phyloP scores from a whole-genome alignment of 1,284 basidiomycete species.

The Ganoderma sinense region DNA sequence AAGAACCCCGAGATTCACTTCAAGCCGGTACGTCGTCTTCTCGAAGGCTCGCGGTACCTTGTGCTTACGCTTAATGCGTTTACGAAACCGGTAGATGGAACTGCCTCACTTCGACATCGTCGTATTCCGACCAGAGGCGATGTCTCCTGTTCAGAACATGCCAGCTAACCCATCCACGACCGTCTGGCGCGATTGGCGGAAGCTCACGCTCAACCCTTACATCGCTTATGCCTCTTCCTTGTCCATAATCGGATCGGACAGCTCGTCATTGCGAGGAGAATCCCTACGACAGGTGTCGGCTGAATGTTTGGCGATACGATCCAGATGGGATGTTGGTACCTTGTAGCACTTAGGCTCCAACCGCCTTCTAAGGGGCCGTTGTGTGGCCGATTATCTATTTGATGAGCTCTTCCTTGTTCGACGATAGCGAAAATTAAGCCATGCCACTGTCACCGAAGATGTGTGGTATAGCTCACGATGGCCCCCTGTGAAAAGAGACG shows the following conservation, averaged over 20 bases:
- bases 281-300: neutral
- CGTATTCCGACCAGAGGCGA: conserved; percentile 16
- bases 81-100: conserved; percentile 8
- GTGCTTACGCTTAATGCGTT: neutral
- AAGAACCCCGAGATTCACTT: conserved; percentile 20
- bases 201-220: conserved; percentile 20
- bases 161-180: neutral
- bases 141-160: conserved; percentile 4
- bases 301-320: conserved; percentile 9
- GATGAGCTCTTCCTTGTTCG: neutral
- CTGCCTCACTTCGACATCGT: conserved; percentile 20
- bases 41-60: neutral
- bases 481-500: too few species aligned
- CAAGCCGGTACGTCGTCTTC: conserved; percentile 15
- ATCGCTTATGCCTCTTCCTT: conserved; percentile 12
- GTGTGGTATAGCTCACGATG: too few species aligned
- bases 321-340: neutral
- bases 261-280: neutral
- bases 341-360: neutral
- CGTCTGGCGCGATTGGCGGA: conserved; percentile 19
- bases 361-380: too few species aligned
- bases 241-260: conserved; percentile 2
- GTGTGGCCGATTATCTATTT: neutral
- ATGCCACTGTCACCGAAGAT: too few species aligned
- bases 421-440: neutral